Conservation (phyloP, 805 yeast genomes). For the Ogataea methanolica region DNA sequence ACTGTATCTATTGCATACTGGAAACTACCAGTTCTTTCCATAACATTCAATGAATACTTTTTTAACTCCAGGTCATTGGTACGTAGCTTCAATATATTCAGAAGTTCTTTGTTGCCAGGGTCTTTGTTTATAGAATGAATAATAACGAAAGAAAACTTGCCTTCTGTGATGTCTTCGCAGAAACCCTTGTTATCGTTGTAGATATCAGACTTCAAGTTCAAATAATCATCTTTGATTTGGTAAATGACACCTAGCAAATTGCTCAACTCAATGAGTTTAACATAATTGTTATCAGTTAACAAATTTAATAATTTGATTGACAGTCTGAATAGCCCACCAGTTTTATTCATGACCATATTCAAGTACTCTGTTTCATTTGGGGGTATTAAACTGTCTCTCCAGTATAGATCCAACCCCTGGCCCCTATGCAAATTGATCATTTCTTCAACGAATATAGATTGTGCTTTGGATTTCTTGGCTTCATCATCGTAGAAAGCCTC, state of each 20-base stretch:
- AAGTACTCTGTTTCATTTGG: constrained; percentile 65
- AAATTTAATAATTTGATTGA: constrained; percentile 59
- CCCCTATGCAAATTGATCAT: constrained; percentile 81
- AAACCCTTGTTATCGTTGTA: constrained; percentile 65
- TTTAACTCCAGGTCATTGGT: constrained; percentile 49
- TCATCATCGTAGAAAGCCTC: constrained; percentile 23
- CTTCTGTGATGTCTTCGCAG: constrained; percentile 85
- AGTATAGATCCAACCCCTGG: constrained; percentile 82
- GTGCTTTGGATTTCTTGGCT: constrained; percentile 23
- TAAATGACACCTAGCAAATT: constrained; percentile 77
- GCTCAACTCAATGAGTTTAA: constrained; percentile 52
- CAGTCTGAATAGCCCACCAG: constrained; percentile 83
- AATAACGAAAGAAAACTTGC: constrained; percentile 83
- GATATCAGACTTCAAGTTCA: constrained; percentile 55
- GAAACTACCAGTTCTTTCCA: constrained; percentile 39
- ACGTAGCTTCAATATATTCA: constrained; percentile 47
- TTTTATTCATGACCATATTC: constrained; percentile 80
- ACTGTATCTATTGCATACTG: constrained; percentile 34
- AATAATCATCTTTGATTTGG: constrained; percentile 81
- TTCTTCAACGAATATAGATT: constrained; percentile 58
- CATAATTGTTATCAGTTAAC: constrained; percentile 9
- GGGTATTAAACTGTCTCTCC: constrained; percentile 66
- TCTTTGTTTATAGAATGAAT: constrained; percentile 53
- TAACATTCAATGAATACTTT: constrained; percentile 42
- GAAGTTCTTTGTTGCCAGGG: constrained; percentile 34